Base-by-base conservation (phyloP, 208 protist species). In the Angomonas ambiguus region DNA sequence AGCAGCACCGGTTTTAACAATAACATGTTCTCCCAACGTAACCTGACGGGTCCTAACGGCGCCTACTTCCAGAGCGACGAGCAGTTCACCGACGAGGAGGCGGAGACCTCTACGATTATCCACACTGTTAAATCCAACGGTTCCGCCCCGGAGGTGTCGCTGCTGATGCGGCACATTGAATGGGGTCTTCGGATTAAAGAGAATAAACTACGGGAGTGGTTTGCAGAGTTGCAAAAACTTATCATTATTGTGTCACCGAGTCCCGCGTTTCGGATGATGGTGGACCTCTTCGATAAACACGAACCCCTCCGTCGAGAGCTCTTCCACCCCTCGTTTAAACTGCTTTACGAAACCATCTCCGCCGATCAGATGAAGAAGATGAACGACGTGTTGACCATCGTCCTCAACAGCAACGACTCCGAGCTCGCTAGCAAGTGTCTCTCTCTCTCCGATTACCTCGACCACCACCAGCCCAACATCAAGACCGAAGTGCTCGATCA, bases 231-330 rank as follows among this genome's bases (percentile, higher is more conserved):
- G 32, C 86, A 96, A 62, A 94, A 93, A 73, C 82, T 72, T 66
- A 92, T 96, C 68, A 90, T 96, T 49, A 71, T 94, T 18, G 80
- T 92, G 25, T 93, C 91, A 0, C 91, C 91, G 28, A 85, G 91
- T 63, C 88, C 86, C 1, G 91, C 85, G 22, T 94, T 96, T 66
- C 87, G 88, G 65, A 88, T 93, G 67, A 91, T 94, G 71, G 84
- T 93, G 22, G 87, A 96, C 70, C 83, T 96, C 58, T 86, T 94
- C 63, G 87, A 93, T 72, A 96, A 96, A 74, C 88, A 96, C 65
- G 87, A 96, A 67, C 88, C 86, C 22, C 80, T 96, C 6, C 85
- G 91, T 20, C 85, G 87, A 3, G 88, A 94, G 67, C 76, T 96
- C 56, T 96, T 96, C 65, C 70, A 91, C 64, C 86, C 91, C 1